Base-by-base conservation (phyloP, 768 basidiomycete genomes). In the Mycena latifolia region DNA sequence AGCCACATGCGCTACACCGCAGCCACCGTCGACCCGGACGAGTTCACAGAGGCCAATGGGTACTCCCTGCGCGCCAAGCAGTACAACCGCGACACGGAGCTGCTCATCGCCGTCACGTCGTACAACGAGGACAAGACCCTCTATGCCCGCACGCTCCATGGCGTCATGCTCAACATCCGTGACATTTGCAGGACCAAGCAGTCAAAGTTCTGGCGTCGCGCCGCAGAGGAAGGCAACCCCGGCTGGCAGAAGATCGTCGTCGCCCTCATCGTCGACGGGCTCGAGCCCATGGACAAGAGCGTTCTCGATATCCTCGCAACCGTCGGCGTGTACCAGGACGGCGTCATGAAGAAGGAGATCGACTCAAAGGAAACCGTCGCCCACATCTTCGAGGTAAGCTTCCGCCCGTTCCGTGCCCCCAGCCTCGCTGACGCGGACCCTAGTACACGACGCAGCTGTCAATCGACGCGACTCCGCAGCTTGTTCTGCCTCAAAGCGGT, bases 361-460 rank as follows among this genome's bases (percentile, higher is more conserved):
- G 92, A 98, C 75, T 90, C 88, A 64, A 95, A 97, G 77, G 88
- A 94, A 66, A 94, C 92, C 14, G 91, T 94, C 41, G 97, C 93
- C 18, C 96, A 98, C 75, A 94, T 99, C 65, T 99, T 98, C 73
- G 96, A 98, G 88, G 93, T 94, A 63, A 52, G 77, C 56, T 12
- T 35, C 9, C 27, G 53, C 46, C 29, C 45, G 48, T 65, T 37
- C 18, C 14, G 7, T 59, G 12, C 18, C 18, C 5, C 51, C 22
- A 25, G n/a, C 22, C 18, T 45, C 2, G 45, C 41, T 64, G 41
- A 58, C 41, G 28, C 39, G 17, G 46, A 28, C 28, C 28, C 5
- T 45, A 98, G 94, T 99, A 98, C 78, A 99, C 97, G 2, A 98
- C 96, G 0, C 95, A 98, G 76, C 85, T 99, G 24, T 97, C 95